A percentile compares a stretch with the other conserved stretches of the same genome.
These are phyloP conservation scores for Spencermartinsiella europaea DNA, from an alignment of 805 yeast species.

Conservation along the genomic window DNA sequence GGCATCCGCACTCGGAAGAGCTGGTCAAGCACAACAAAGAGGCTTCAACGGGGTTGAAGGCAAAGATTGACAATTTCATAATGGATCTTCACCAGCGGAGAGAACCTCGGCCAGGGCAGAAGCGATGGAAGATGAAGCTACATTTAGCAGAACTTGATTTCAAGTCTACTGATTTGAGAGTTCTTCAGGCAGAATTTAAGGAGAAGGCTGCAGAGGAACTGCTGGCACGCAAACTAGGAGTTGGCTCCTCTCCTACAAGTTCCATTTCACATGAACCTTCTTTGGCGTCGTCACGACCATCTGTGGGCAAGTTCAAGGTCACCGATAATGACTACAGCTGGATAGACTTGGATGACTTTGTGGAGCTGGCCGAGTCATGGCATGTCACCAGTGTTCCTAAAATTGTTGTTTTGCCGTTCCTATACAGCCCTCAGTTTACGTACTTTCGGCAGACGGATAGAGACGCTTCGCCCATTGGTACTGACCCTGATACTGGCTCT, in stretches of 20 bases:
- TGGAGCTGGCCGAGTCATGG: slow-evolving; percentile 50
- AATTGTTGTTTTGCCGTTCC: slow-evolving; percentile 54
- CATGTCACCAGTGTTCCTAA: slow-evolving; percentile 25
- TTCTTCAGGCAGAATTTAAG: slow-evolving; percentile 57
- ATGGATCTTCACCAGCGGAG: slow-evolving; percentile 64
- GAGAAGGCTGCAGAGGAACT: slow-evolving; percentile 47
- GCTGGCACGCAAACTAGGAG: slow-evolving; percentile 28
- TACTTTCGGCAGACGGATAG: slow-evolving; percentile 61
- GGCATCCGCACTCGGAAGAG: slow-evolving; percentile 40
- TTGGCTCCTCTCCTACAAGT: slow-evolving; percentile 11
- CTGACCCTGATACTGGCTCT: slow-evolving; percentile 18
- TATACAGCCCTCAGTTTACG: slow-evolving; percentile 63
- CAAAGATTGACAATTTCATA: slow-evolving; percentile 47
- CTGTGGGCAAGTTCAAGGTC: slow-evolving; percentile 26
- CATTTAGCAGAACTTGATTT: slow-evolving; percentile 67
- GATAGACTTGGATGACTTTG: slow-evolving; percentile 72
- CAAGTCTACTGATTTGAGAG: slow-evolving; percentile 61
- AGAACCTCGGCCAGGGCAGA: slow-evolving; percentile 34
- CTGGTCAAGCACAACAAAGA: slow-evolving; percentile 40
- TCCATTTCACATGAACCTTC: slow-evolving; percentile 13
- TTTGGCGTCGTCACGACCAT: slow-evolving; percentile 18
- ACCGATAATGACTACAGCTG: slow-evolving; percentile 43
- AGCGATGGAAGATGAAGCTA: slow-evolving; percentile 48
- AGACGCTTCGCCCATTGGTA: slow-evolving; percentile 17
- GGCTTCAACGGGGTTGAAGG: slow-evolving; percentile 62